A percentile compares a stretch with the other conserved stretches of the same genome.
Conservation (phyloP, 768 basidiomycete genomes). For the Trametes gibbosa region DNA sequence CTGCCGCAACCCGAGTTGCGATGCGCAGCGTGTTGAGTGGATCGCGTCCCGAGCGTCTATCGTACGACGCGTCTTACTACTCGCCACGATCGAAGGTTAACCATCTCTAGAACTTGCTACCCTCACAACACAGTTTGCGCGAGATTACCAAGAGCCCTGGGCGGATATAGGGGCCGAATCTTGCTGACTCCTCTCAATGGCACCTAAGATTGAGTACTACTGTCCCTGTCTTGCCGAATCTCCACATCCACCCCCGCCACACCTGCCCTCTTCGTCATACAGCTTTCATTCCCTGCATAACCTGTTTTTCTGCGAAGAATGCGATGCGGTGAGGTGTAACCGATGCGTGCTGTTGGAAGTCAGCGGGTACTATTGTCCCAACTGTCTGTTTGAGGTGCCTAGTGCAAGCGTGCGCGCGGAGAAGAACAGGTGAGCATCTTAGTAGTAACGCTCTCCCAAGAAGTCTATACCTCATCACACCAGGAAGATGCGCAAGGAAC, state of each 20-base stretch:
- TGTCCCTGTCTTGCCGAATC: constrained; percentile 68
- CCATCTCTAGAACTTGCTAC: no score
- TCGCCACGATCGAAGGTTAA: no score
- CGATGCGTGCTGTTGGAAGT: constrained; percentile 91
- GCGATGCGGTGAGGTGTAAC: constrained; percentile 92
- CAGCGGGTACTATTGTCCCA: constrained; percentile 96
- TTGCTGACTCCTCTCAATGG: no score
- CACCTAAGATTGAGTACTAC: constrained; percentile 57
- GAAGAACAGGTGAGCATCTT: constrained; percentile 77
- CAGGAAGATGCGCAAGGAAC: constrained; percentile 87
- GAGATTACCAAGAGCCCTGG: no score
- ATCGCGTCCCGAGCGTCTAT: no score
- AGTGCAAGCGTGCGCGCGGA: constrained; percentile 97
- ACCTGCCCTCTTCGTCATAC: constrained; percentile 71
- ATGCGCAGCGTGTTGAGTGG: no score
- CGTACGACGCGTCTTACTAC: no score
- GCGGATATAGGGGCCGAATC: no score
- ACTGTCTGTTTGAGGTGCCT: constrained; percentile 97
- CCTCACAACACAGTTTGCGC: no score
- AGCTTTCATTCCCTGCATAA: constrained; percentile 81
- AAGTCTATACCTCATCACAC: not conserved
- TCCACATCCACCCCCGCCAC: constrained; percentile 68
- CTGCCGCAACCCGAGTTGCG: no score
- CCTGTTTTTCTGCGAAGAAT: constrained; percentile 98
- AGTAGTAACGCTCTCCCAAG: not conserved